Percentiles rank a stretch among this genome's conserved stretches.
Evolutionary conservation across 2,329 filamentous ascomycete species (phyloP).

Genomic region (Colletotrichum kahawae): DNA sequence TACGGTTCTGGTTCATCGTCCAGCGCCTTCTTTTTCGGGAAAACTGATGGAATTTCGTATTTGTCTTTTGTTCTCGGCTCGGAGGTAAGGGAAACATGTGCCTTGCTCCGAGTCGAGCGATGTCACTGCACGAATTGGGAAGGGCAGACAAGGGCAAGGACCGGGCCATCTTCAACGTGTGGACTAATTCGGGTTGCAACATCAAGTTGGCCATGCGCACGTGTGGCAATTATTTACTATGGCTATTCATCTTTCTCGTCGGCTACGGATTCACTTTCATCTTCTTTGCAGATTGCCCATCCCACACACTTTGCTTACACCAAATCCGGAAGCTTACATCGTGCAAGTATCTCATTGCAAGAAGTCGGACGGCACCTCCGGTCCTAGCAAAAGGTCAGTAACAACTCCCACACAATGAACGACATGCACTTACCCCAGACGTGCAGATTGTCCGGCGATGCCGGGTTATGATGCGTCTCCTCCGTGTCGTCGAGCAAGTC

Average conservation of each 20-base stretch:
- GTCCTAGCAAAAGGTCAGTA: constrained; percentile 13
- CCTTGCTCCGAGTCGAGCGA: not conserved
- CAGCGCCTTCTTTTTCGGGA: not conserved
- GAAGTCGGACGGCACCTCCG: constrained; percentile 22
- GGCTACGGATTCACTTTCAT: not conserved
- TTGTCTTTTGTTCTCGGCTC: not conserved
- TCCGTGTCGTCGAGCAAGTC: constrained; percentile 65
- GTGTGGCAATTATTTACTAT: not conserved
- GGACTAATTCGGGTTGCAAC: not conserved
- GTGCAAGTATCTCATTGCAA: not conserved
- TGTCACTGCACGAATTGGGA: not conserved
- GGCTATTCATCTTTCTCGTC: not conserved
- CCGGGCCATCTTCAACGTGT: not conserved
- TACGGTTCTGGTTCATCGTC: not conserved
- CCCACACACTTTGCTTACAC: not conserved
- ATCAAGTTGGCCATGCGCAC: not conserved
- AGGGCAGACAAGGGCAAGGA: not conserved
- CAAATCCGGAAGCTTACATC: not conserved
- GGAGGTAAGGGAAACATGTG: not conserved
- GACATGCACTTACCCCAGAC: constrained; percentile 44
- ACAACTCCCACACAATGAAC: not conserved
- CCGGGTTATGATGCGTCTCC: constrained; percentile 45
- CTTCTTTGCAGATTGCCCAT: not conserved
- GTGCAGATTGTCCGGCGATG: constrained; percentile 46
- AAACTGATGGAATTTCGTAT: not conserved